Evolutionary conservation across 257 asterid species (phyloP), one percentile per base, ranked within the genome.

Genomic region (Petunia axillaris): DNA sequence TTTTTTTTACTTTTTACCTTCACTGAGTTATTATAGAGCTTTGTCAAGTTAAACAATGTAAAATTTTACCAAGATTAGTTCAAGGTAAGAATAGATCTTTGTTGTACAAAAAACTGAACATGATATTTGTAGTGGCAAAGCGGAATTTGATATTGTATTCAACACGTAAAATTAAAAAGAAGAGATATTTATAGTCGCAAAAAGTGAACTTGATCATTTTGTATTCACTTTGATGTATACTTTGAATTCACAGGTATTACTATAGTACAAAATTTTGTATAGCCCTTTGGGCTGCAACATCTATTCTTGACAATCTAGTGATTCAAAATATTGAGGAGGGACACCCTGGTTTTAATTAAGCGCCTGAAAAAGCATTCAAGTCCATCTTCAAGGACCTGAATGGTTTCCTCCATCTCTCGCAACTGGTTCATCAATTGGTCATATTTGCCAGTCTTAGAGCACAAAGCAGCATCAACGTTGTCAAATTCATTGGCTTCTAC

Each of bases 301-400:
- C 1, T 40, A 14, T 41, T 67, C 75, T n/a, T 67, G 75, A n/a
- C 15, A 40, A 67, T 48, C 85, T 86, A 85, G 44, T 82, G 85
- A 64, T 78, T 84, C 73, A 84, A 85, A 64, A 81, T 64, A 64
- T 89, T 86, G 62, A 89, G 91, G 37, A 87, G 82, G 59, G 76
- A 70, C 40, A 88, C 89, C 60, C 91, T 79, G 13, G 86, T 81
- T 71, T 73, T 87, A 70, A 88, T 87, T 50, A 87, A 48, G 76
- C 81, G 86, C 52, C 83, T 88, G 84, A 83, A 85, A 37, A 86
- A 13, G 39, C 63, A 83, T 44, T 87, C 89, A 3, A 81, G 43
- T 50, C 84, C 89, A 9, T 82, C 71, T 80, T 86, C 91, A 64
- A 85, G 44, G 64, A 77, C 71, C 78, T 60, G 81, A 81, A 81